phyloP scores from a whole-genome alignment of 306 rosid genomes.

The Acacia acuminata region DNA sequence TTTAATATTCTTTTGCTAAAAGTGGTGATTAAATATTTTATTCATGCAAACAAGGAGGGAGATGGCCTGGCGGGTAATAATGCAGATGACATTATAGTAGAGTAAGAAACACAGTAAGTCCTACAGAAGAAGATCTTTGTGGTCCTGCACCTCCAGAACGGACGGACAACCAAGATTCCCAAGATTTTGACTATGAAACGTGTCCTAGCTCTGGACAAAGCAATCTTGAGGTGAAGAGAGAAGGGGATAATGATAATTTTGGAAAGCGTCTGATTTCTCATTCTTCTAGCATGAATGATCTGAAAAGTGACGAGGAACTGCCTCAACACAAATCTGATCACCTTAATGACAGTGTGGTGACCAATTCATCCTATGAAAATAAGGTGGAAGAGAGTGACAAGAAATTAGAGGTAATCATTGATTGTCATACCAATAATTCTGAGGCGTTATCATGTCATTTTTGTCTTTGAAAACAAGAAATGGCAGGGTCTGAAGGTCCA shows the following conservation, averaged over 20 bases:
- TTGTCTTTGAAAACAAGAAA: constrained; percentile 53
- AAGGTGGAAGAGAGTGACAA: constrained; percentile 48
- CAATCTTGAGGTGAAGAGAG: constrained; percentile 50
- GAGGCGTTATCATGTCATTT: constrained; percentile 48
- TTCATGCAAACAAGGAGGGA: constrained; percentile 58
- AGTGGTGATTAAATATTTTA: constrained; percentile 48
- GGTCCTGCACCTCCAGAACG: constrained; percentile 43
- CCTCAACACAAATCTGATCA: constrained; percentile 50
- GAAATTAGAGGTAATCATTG: constrained; percentile 46
- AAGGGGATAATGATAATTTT: constrained; percentile 50
- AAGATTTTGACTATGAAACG: constrained; percentile 44
- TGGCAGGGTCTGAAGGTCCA: constrained; percentile 55
- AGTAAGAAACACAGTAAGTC: constrained; percentile 42
- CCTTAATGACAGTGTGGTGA: constrained; percentile 42
- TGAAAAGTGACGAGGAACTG: constrained; percentile 45
- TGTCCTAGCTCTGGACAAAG: constrained; percentile 41
- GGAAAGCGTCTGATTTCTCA: constrained; percentile 44
- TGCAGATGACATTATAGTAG: constrained; percentile 38
- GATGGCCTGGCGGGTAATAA: constrained; percentile 38
- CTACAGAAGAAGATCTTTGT: constrained; percentile 40
- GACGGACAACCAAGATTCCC: constrained; percentile 46
- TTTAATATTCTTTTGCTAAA: constrained; percentile 26
- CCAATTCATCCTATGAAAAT: constrained; percentile 45
- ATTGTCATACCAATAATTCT: constrained; percentile 47
- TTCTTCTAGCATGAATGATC: constrained; percentile 52